Conservation (phyloP, 768 basidiomycete species). For the Kondoa subrosea region DNA sequence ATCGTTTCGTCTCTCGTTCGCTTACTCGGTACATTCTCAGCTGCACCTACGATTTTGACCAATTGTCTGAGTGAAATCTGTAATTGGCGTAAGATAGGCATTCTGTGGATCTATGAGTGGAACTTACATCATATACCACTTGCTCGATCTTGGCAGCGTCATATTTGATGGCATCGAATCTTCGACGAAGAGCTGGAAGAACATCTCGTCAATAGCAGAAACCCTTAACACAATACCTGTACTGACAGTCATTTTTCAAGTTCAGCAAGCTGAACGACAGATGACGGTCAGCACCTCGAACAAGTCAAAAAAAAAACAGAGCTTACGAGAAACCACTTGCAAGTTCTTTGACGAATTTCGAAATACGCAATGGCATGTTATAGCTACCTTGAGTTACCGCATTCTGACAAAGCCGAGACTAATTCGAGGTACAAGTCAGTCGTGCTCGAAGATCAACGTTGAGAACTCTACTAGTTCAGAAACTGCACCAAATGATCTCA, state of each 20-base stretch:
- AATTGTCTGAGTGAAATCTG: not conserved
- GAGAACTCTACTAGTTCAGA: not conserved
- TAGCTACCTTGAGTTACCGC: slow-evolving; percentile 35
- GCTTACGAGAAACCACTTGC: slow-evolving; percentile 32
- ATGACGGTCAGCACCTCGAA: too few relatives aligned
- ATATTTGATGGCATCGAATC: slow-evolving; percentile 36
- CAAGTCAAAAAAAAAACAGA: too few relatives aligned
- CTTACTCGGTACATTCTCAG: not conserved
- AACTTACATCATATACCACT: slow-evolving; percentile 14
- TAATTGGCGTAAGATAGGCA: not conserved
- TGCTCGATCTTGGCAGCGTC: slow-evolving; percentile 36
- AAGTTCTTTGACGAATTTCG: slow-evolving; percentile 36
- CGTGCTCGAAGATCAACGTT: not conserved
- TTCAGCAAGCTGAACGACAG: slow-evolving; percentile 31
- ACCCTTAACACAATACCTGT: slow-evolving; percentile 27
- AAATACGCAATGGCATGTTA: slow-evolving; percentile 32
- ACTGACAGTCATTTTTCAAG: slow-evolving; percentile 35
- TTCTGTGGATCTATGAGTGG: not conserved
- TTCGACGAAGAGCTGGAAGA: not conserved
- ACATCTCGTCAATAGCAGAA: not conserved
- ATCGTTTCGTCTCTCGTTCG: not conserved
- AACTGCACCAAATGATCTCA: slow-evolving; percentile 24
- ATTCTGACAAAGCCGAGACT: slow-evolving; percentile 27
- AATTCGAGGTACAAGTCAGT: not conserved
- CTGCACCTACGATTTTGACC: not conserved